These are phyloP conservation scores for Pseudogymnoascus sp. DNA, from an alignment of 2,329 filamentous ascomycete species.

Conservation along the genomic window DNA sequence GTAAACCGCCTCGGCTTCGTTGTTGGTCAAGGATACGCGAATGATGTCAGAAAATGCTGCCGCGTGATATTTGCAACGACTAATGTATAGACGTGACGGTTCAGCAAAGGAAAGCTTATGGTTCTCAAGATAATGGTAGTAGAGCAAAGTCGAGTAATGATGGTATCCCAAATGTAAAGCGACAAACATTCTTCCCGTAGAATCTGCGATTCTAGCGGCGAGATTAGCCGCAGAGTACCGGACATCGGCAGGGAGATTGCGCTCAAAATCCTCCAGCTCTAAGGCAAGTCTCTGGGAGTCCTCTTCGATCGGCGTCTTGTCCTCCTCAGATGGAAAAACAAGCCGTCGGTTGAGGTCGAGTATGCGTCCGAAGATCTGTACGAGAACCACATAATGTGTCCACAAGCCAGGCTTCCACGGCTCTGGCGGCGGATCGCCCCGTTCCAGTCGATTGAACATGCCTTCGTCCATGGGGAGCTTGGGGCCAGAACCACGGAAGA, in stretches of 20 bases:
- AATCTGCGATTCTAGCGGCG: slow-evolving; percentile 19
- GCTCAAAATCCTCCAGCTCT: slow-evolving; percentile 23
- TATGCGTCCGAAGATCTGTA: slow-evolving; percentile 29
- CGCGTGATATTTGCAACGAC: background rate
- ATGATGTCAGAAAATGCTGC: background rate
- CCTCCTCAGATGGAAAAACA: slow-evolving; percentile 25
- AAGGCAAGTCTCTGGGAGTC: slow-evolving; percentile 13
- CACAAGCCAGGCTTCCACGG: slow-evolving; percentile 26
- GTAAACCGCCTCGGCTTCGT: background rate
- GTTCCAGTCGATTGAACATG: slow-evolving; percentile 19
- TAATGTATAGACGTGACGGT: background rate
- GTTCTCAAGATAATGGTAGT: slow-evolving; percentile 31
- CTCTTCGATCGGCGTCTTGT: slow-evolving; percentile 23
- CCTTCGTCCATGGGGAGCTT: slow-evolving; percentile 28
- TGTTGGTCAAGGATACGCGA: background rate
- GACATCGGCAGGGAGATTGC: slow-evolving; percentile 18
- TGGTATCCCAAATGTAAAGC: slow-evolving; percentile 32
- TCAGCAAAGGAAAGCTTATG: slow-evolving; percentile 18
- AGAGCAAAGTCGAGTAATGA: slow-evolving; percentile 30
- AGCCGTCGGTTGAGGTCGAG: slow-evolving; percentile 28
- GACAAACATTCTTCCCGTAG: slow-evolving; percentile 28
- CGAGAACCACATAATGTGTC: slow-evolving; percentile 17
- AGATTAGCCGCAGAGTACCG: slow-evolving; percentile 24
- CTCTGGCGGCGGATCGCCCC: slow-evolving; percentile 17
- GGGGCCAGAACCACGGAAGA: slow-evolving; percentile 10